Conservation (phyloP, 2,329 filamentous ascomycete genomes). For the Sarocladiaceae sp. region DNA sequence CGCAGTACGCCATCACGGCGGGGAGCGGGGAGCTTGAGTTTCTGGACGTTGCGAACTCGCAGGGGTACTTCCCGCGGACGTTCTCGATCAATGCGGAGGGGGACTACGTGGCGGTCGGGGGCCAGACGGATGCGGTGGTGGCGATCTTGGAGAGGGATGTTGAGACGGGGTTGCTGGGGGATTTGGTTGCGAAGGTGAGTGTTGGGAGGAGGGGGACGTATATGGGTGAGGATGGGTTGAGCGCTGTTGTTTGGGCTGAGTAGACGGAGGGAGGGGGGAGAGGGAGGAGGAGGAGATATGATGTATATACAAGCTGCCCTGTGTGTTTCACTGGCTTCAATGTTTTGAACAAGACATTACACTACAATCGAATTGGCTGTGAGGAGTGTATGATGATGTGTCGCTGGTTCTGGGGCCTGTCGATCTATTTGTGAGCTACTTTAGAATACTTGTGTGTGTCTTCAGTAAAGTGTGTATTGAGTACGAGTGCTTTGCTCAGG, state of each 20-base stretch:
- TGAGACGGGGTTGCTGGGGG: slow-evolving; percentile 47
- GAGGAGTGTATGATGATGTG: no score
- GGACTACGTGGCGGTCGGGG: slow-evolving; percentile 54
- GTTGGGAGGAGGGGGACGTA: slow-evolving; percentile 33
- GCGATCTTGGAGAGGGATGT: slow-evolving; percentile 50
- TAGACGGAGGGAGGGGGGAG: slow-evolving; percentile 19
- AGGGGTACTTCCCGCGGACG: slow-evolving; percentile 55
- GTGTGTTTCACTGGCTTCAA: no score
- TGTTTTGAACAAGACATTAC: no score
- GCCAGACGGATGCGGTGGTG: slow-evolving; percentile 54
- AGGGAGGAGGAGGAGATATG: neutral
- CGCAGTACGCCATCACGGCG: slow-evolving; percentile 41
- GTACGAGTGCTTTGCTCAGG: neutral
- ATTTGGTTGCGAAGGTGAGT: slow-evolving; percentile 32
- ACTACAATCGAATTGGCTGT: no score
- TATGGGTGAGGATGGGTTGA: slow-evolving; percentile 41
- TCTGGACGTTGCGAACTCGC: slow-evolving; percentile 47
- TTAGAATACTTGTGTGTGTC: no score
- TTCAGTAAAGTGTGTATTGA: no score
- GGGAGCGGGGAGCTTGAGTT: slow-evolving; percentile 43
- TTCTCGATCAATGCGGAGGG: slow-evolving; percentile 56
- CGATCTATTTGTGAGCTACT: no score
- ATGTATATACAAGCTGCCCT: neutral
- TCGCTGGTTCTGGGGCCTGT: no score
- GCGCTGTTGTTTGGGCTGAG: slow-evolving; percentile 42